Evolutionary conservation across 2,329 filamentous ascomycete genomes (phyloP).

Genomic region (Aciculosporium take): DNA sequence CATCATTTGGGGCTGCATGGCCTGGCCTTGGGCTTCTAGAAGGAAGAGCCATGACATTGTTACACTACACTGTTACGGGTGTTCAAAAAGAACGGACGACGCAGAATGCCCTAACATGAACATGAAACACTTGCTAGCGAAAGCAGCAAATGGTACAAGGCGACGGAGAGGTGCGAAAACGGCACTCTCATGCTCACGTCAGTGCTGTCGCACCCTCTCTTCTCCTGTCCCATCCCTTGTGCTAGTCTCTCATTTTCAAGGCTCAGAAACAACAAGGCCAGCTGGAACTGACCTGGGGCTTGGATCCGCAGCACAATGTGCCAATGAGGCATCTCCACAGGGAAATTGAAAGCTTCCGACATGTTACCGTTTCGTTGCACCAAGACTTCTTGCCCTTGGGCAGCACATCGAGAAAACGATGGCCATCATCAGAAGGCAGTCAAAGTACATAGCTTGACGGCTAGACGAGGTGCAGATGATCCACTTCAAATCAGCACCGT

Average conservation of each 20-base stretch:
- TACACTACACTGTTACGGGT: not conserved
- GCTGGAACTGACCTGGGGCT: not conserved
- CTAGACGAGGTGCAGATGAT: not conserved
- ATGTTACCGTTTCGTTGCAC: not conserved
- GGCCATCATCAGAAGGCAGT: too few species aligned
- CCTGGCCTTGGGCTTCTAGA: constrained; percentile 3
- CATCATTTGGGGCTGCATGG: too few species aligned
- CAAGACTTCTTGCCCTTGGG: too few species aligned
- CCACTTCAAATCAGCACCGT: too few species aligned
- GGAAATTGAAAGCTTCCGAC: not conserved
- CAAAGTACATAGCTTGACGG: not conserved
- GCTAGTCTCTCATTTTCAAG: not conserved
- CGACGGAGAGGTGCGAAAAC: not conserved
- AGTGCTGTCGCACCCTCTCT: constrained; percentile 1
- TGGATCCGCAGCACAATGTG: not conserved
- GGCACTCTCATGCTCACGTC: not conserved
- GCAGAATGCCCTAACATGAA: not conserved
- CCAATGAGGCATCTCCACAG: not conserved
- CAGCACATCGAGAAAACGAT: too few species aligned
- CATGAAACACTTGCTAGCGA: not conserved
- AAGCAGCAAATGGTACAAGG: not conserved
- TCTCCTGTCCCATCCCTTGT: constrained; percentile 2
- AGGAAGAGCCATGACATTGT: not conserved
- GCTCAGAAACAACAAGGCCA: not conserved
- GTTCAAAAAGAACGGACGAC: not conserved